Base-by-base conservation (phyloP, 2,329 filamentous ascomycete genomes). In the Aspergillus brunneoviolaceus region DNA sequence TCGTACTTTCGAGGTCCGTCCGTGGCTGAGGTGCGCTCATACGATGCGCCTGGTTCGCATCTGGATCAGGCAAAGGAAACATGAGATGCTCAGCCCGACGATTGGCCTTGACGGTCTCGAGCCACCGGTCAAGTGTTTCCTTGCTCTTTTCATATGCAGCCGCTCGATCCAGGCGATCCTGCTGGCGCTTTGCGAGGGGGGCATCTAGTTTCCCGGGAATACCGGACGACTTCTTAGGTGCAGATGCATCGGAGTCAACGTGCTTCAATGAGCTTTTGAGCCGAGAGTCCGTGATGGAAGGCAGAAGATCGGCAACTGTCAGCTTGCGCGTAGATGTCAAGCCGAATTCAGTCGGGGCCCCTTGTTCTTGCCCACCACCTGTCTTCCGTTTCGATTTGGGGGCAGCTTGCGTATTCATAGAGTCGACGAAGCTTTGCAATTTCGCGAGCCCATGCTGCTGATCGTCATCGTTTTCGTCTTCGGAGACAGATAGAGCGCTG, bases 41-140 rank as follows among this genome's bases (percentile, higher is more conserved):
- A 11, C 81, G 76, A 21, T 87, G 85, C 29, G 82, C 83, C 57
- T 79, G 74, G 55, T 81, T 82, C 23, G 83, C 86, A 60, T 87
- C 85, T 45, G 88, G 89, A 69, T 92, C 89, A 2, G 89, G 84
- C 0, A 98, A 82, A 5, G 95, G 95, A 70, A 99, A 99, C 21
- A 88, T 83, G 12, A 99, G 81, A 74, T 96, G 92, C 64, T 98
- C 95, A 1, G 94, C 93, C 67, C 92, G 85, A 61, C 95, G 89
- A 75, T 97, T 97, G 33, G 91, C 87, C 78, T 97, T 96, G 70
- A 99, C 92, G 0, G 95, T 98, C 62, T 97, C 94, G 33, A 89
- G 89, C 95, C 95, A 99, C 68, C 92, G 87, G 64, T 91, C 87
- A 27, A 99, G 81, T 0, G 92, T 94, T 75, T 97, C 89, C 70